These are phyloP conservation scores for Trichoderma citrinoviride DNA, from an alignment of 2,329 filamentous ascomycete species.

Conservation along the genomic window DNA sequence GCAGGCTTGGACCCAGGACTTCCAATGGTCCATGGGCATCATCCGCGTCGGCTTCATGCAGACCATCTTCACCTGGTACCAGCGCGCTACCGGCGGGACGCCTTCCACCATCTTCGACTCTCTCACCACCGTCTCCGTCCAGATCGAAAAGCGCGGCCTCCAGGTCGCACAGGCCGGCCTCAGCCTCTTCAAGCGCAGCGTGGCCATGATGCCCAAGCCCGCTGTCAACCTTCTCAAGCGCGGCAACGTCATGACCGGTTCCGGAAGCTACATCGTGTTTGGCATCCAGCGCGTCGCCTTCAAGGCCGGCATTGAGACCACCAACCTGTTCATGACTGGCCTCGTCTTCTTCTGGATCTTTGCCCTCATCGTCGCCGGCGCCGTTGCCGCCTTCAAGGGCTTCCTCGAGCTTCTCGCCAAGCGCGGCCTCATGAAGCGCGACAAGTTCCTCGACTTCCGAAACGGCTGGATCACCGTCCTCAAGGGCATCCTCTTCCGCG, in stretches of 20 bases:
- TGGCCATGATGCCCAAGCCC: constrained; percentile 49
- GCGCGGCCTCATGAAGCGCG: constrained; percentile 72
- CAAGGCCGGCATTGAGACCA: constrained; percentile 77
- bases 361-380: constrained; percentile 68
- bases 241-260: constrained; percentile 51
- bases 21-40: constrained; percentile 97
- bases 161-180: constrained; percentile 40
- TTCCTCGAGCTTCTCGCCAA: constrained; percentile 73
- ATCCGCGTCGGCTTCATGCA: constrained; percentile 87
- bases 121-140: constrained; percentile 73
- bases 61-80: constrained; percentile 89
- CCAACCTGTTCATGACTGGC: constrained; percentile 91
- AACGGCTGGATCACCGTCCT: constrained; percentile 91
- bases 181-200: constrained; percentile 53
- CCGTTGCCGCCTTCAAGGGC: constrained; percentile 76
- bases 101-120: constrained; percentile 76
- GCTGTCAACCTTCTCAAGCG: constrained; percentile 49
- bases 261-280: constrained; percentile 62
- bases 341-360: constrained; percentile 87
- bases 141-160: constrained; percentile 66
- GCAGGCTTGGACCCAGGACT: constrained; percentile 92
- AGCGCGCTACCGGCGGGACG: constrained; percentile 84
- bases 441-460: constrained; percentile 90
- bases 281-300: constrained; percentile 91
- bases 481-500: constrained; percentile 89